Evolutionary conservation across 2,329 filamentous ascomycete species (phyloP), one percentile per base, ranked within the genome.

Genomic region (Neophaeococcomyces mojaviensis): DNA sequence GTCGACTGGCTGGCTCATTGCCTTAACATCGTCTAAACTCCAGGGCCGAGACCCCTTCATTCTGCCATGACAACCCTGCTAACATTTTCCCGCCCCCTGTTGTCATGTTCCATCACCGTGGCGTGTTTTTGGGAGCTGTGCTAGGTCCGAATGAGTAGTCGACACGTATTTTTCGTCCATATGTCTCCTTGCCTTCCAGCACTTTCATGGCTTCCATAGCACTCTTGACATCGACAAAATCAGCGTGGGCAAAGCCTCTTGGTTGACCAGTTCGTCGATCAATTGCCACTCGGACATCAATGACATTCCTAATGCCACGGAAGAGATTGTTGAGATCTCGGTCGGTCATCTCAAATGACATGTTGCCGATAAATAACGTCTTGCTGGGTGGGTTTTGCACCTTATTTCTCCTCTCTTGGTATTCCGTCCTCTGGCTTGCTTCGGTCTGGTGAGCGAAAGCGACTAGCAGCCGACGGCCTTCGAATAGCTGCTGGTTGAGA

Each of bases 271-370:
- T 88, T 53, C 80, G 75, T 57, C 85, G 78, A 66, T 94, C 87
- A 57, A 92, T 84, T 42, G 88, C 84, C 46, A 94, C 82, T 50
- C 88, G 81, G 39, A 94, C 81, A 58, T 89, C 85, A 44, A 75
- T 68, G 39, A 90, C 75, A 62, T 86, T 83, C 40, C 75, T 69
- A 49, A 94, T 71, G 19, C 79, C 74, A 48, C 74, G 71, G 75
- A 94, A 90, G 20, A 94, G 66, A 44, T 80, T 74, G 66, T 89
- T 88, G 44, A 95, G 72, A 59, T 94, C 88, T 44, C 78, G 77
- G 60, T 94, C 88, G 7, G 84, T 85, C 70, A 89, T 84, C 67
- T 94, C 85, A 61, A 85, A 92, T 9, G 86, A 81, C 66, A 95
- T 79, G 70, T 92, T 92, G 55, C 88, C 87, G 56, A 95, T 78